A percentile compares a stretch with the other conserved stretches of the same genome.
Evolutionary conservation across 164 flowering plant genomes (phyloP).

Genomic region (Sedum album): DNA sequence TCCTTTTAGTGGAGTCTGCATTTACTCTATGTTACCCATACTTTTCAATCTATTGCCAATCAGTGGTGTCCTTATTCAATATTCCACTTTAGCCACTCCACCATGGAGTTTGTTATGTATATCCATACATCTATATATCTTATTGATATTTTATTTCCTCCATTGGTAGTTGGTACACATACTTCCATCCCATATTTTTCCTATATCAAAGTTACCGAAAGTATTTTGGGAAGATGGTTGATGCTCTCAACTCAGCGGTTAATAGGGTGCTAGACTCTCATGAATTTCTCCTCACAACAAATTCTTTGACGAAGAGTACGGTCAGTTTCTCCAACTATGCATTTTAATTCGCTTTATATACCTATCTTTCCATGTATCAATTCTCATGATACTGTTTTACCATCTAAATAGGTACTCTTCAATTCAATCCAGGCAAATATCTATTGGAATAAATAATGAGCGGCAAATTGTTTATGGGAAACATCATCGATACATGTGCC

Average conservation of each 20-base stretch:
- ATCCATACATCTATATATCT: background rate
- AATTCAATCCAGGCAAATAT: background rate
- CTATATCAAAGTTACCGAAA: conserved; percentile 47
- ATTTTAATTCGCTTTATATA: background rate
- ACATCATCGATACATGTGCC: background rate
- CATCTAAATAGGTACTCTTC: background rate
- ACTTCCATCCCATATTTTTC: conserved; percentile 2
- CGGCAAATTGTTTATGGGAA: background rate
- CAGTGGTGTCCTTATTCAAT: background rate
- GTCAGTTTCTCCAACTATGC: background rate
- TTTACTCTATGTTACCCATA: background rate
- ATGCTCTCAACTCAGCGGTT: conserved; percentile 64
- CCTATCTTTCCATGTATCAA: background rate
- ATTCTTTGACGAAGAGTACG: background rate
- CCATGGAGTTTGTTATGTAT: background rate
- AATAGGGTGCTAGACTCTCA: conserved; percentile 48
- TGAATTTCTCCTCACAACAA: conserved; percentile 20
- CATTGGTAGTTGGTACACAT: background rate
- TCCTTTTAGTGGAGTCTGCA: conserved; percentile 32
- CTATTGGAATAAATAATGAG: background rate
- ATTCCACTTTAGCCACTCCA: background rate
- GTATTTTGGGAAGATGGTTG: conserved; percentile 59
- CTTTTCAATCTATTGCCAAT: background rate
- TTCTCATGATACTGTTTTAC: background rate
- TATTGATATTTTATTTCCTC: background rate